phyloP scores from a whole-genome alignment of 768 basidiomycete genomes.

The Guyanaporus albipodus region DNA sequence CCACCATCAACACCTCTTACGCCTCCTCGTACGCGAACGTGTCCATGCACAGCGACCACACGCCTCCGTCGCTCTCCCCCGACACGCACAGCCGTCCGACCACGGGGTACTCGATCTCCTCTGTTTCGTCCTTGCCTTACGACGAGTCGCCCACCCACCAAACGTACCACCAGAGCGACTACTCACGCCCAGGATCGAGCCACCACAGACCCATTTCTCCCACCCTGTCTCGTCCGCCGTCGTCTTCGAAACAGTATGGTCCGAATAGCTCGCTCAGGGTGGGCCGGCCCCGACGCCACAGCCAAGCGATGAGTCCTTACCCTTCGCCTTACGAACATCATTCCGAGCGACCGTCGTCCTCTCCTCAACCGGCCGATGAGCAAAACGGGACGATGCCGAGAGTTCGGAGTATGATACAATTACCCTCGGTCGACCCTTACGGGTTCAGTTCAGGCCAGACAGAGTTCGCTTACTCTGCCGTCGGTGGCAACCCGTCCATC shows the following conservation, averaged over 20 bases:
- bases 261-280: constrained; percentile 57
- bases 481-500: constrained; percentile 40
- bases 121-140: constrained; percentile 72
- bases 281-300: constrained; percentile 71
- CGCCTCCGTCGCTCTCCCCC: constrained; percentile 70
- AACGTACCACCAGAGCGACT: constrained; percentile 46
- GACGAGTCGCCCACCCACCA: constrained; percentile 46
- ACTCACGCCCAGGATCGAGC: constrained; percentile 70
- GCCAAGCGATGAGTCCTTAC: constrained; percentile 85
- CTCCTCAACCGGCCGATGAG: constrained; percentile 61
- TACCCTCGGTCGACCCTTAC: constrained; percentile 70
- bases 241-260: constrained; percentile 56
- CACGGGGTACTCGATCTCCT: constrained; percentile 83
- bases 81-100: constrained; percentile 71
- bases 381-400: constrained; percentile 53
- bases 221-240: constrained; percentile 62
- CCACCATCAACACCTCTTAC: constrained; percentile 72
- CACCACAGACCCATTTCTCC: constrained; percentile 65
- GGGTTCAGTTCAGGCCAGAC: constrained; percentile 60
- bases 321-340: constrained; percentile 76
- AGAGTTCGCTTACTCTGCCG: constrained; percentile 80
- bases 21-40: constrained; percentile 61
- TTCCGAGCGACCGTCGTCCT: constrained; percentile 66
- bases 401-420: constrained; percentile 80
- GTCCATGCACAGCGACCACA: constrained; percentile 64